Base-by-base conservation (phyloP, 2,329 filamentous ascomycete species). In the Paraconiothyrium brasiliense region DNA sequence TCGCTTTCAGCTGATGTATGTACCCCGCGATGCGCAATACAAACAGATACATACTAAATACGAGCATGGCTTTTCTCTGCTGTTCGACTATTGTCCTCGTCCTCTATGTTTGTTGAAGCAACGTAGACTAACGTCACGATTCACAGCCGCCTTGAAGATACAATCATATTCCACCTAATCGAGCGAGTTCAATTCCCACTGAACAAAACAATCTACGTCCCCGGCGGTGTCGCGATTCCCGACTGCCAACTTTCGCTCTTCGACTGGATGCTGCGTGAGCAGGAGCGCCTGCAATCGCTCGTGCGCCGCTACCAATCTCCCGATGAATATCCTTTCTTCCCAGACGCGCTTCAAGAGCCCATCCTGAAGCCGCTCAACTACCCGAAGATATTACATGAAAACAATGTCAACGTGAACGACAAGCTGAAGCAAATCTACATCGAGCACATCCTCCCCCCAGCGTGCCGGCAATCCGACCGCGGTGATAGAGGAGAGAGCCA, bases 291-390 rank as follows among this genome's bases (percentile, higher is more conserved):
- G 6, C 94, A 99, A 78, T 97, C 94, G 14, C 87, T 93, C 56
- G 94, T 99, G 69, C 93, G 95, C 69, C 93, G 95, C 76, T 99
- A 93, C 84, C 90, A 99, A 78, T 93, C 93, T 0, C 95, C 95
- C 43, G 95, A 99, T 84, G 95, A 99, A 82, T 94, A 97, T 79
- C 92, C 95, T 24, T 99, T 98, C 87, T 99, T 97, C 83, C 92
- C 93, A 1, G 86, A 91, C 34, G 90, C 88, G 10, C 84, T 97
- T 44, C 88, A 92, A 72, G 84, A 86, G 58, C 92, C 94, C 30
- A 92, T 99, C 64, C 87, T 99, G n/a, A 89, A 91, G 69, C 91
- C 93, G 9, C 86, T 99, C 69, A 80, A 92, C 76, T 99, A 99
- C 82, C 95, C 95, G 13, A 84, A 85, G 74, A 93, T 99, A 74